Percentiles rank a stretch among this genome's conserved stretches.
Evolutionary conservation across 2,329 filamentous ascomycete genomes (phyloP).

Genomic region (Hypoxylon sp.): DNA sequence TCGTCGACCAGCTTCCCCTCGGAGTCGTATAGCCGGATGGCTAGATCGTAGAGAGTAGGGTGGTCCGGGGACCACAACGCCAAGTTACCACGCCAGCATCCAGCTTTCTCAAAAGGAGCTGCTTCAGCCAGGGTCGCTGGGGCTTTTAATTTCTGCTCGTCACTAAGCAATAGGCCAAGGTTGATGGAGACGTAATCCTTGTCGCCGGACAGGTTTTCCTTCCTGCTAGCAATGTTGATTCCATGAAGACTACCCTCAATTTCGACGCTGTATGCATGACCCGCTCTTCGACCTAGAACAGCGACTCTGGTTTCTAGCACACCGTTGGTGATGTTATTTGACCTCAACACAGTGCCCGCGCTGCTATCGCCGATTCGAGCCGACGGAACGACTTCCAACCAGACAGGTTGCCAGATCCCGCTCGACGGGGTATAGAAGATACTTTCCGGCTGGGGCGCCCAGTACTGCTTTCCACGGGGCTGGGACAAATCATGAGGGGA

Average conservation of each 20-base stretch:
- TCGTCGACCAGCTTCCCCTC: constrained; percentile 65
- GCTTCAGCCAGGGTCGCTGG: constrained; percentile 55
- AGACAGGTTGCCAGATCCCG: constrained; percentile 72
- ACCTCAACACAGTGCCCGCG: constrained; percentile 70
- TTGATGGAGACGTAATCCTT: constrained; percentile 64
- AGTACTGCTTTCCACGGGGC: constrained; percentile 78
- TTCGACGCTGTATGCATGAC: constrained; percentile 65
- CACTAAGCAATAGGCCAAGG: constrained; percentile 64
- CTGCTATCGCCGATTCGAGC: constrained; percentile 69
- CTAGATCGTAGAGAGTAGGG: constrained; percentile 70
- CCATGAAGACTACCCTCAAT: constrained; percentile 69
- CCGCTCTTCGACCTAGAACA: constrained; percentile 64
- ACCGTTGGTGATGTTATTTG: constrained; percentile 68
- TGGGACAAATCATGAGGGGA: constrained; percentile 76
- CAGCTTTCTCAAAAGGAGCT: constrained; percentile 57
- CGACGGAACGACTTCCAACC: constrained; percentile 69
- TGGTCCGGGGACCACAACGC: constrained; percentile 74
- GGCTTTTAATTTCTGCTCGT: constrained; percentile 59
- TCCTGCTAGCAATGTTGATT: constrained; percentile 61
- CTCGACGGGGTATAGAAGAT: constrained; percentile 73
- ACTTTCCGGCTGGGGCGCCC: constrained; percentile 72
- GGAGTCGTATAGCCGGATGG: constrained; percentile 66
- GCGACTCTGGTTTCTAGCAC: constrained; percentile 66
- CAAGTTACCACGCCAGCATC: constrained; percentile 67
- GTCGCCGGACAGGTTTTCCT: constrained; percentile 63